Conservation (phyloP, 768 basidiomycete species). For the Mycena olivaceomarginata region DNA sequence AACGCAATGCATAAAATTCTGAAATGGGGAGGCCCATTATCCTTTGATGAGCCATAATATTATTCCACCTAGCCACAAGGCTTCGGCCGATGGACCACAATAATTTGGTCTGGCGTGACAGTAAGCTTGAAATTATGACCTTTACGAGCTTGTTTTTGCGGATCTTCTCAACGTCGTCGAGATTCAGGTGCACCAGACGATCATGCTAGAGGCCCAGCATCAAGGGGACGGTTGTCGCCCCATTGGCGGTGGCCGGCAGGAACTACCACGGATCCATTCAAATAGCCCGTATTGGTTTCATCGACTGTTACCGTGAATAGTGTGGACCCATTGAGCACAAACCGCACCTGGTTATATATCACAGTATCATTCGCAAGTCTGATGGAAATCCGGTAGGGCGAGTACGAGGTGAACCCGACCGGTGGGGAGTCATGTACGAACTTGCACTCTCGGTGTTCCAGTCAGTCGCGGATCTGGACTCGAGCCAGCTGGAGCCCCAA, state of each 20-base stretch:
- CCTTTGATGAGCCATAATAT: no score
- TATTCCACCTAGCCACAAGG: no score
- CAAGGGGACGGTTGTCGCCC: constrained; percentile 47
- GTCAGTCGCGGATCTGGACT: no score
- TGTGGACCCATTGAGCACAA: not conserved
- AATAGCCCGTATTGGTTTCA: constrained; percentile 1
- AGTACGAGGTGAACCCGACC: no score
- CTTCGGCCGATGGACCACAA: no score
- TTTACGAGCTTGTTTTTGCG: constrained; percentile 43
- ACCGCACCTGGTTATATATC: not conserved
- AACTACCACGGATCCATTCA: not conserved
- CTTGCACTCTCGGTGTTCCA: no score
- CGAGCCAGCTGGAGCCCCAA: no score
- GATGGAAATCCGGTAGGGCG: no score
- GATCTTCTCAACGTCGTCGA: constrained; percentile 42
- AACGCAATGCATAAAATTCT: no score
- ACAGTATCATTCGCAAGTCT: no score
- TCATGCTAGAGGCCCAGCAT: constrained; percentile 53
- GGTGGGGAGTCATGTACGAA: no score
- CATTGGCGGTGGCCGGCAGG: constrained; percentile 17
- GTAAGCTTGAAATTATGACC: constrained; percentile 47
- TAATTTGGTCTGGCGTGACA: constrained; percentile 46
- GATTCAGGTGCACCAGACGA: constrained; percentile 53
- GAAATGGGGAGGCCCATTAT: no score
- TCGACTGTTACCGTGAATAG: not conserved